These are phyloP conservation scores for Capsicum rhomboideum DNA, from an alignment of 257 asterid genomes.

Conservation along the genomic window DNA sequence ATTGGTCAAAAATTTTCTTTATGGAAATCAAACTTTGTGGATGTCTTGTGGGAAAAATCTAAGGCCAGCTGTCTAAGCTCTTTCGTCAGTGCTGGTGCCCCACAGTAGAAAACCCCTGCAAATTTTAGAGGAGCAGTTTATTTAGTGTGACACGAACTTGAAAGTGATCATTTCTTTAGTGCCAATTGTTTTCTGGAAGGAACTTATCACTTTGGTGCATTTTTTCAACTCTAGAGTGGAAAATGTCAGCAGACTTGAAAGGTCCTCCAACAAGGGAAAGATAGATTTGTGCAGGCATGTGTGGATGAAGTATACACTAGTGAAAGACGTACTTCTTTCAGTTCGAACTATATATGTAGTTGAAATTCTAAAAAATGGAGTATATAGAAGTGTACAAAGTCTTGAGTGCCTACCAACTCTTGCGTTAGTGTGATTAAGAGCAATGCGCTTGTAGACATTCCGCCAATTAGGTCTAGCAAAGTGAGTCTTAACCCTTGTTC, in stretches of 20 bases:
- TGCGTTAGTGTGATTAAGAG: conserved; percentile 48
- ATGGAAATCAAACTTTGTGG: conserved; percentile 60
- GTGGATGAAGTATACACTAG: neutral
- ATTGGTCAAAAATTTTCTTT: conserved; percentile 42
- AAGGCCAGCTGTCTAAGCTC: conserved; percentile 49
- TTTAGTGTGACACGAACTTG: neutral
- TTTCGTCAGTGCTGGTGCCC: conserved; percentile 53
- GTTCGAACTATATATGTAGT: neutral
- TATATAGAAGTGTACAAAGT: neutral
- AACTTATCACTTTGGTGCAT: neutral
- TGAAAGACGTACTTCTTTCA: neutral
- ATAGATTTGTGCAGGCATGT: neutral
- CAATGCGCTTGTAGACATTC: conserved; percentile 58
- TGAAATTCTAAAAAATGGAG: neutral
- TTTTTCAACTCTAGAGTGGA: neutral
- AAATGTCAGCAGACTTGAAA: neutral
- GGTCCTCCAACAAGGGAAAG: neutral
- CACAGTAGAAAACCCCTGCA: conserved; percentile 75
- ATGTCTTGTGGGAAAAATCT: conserved; percentile 52
- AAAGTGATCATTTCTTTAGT: neutral
- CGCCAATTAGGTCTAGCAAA: conserved; percentile 91
- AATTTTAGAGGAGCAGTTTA: neutral
- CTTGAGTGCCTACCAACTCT: conserved; percentile 50
- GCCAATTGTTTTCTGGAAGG: neutral
- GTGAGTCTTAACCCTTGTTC: conserved; percentile 78